Percentiles rank a stretch among this genome's conserved stretches.
These are phyloP conservation scores for Trypanosoma congolense DNA, from an alignment of 208 protist genomes.

Conservation along the genomic window DNA sequence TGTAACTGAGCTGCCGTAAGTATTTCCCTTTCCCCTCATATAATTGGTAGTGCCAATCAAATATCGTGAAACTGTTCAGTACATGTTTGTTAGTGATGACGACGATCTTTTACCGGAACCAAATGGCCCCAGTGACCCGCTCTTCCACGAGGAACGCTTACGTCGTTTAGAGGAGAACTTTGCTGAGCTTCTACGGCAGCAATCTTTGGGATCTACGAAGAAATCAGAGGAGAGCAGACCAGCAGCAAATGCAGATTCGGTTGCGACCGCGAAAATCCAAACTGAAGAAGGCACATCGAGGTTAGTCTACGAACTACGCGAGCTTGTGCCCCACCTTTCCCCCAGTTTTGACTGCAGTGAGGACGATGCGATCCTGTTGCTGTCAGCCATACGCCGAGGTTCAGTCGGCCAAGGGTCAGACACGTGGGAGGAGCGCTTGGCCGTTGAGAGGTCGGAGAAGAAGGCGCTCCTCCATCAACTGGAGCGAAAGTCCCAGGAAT, in stretches of 20 bases:
- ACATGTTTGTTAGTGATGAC: conserved; percentile 31
- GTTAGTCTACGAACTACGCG: conserved; percentile 42
- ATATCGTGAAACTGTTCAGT: background rate
- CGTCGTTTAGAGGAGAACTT: conserved; percentile 43
- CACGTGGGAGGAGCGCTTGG: conserved; percentile 43
- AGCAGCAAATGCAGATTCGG: background rate
- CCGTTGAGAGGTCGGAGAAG: conserved; percentile 45
- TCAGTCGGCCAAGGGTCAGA: conserved; percentile 19
- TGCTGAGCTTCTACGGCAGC: conserved; percentile 4
- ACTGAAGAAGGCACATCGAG: conserved; percentile 24
- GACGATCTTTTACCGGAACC: conserved; percentile 45
- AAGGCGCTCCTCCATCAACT: conserved; percentile 37
- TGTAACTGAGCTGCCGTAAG: background rate
- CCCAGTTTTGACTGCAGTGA: conserved; percentile 56
- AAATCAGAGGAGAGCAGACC: background rate
- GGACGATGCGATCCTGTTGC: conserved; percentile 52
- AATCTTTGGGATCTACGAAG: background rate
- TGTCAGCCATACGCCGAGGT: conserved; percentile 55
- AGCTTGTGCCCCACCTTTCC: conserved; percentile 70
- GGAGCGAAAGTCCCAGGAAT: conserved; percentile 30
- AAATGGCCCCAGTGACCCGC: background rate
- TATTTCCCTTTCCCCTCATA: background rate
- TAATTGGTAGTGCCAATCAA: background rate
- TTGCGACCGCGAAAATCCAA: background rate
- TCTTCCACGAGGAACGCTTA: conserved; percentile 32